Base-by-base conservation (phyloP, 192 early-diverging fungal genomes). In the Gonapodya prolifera region DNA sequence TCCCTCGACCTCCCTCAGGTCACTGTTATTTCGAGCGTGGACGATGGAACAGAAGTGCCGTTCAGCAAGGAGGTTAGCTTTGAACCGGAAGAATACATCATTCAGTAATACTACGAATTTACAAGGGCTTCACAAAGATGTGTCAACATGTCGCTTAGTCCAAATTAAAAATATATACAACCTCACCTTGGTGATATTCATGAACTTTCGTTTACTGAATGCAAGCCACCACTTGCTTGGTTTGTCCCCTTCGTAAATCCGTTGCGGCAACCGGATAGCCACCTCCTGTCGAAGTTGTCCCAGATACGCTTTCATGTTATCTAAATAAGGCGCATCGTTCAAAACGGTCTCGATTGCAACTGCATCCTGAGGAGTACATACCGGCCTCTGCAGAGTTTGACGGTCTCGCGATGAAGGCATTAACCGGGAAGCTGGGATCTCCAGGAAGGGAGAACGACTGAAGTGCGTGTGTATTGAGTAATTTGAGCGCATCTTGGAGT, bases 221-320 rank as follows among this genome's bases (percentile, higher is more conserved):
- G 93, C 92, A 89, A 99, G 87, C 98, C 98, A 99, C 96, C 96
- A 99, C 82, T 99, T 99, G 88, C 92, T 94, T 18, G 94, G 92
- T 34, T 78, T 81, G 81, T 93, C 87, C 23, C 87, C 89, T 45
- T 94, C 93, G 85, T 94, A 99, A 28, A 98, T 85, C 36, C 86
- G 86, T 23, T 89, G 87, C 1, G 91, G 86, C 33, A 99, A 84
- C 35, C 98, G 84, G 45, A 83, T 79, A 29, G 89, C 92, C 34
- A 92, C 81, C 81, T 98, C 98, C 81, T 97, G 94, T 73, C 98
- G 92, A 75, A 96, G 82, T 83, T 98, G 95, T 45, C 83, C 81
- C 75, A 98, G 79, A 82, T 99, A 99, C 84, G 94, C 92, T 70
- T 90, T 86, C 77, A 98, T 80, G 75, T 83, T 80, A 76, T 95